Base-by-base conservation (phyloP, 169 alveolate genomes). In the Babesia sp. region DNA sequence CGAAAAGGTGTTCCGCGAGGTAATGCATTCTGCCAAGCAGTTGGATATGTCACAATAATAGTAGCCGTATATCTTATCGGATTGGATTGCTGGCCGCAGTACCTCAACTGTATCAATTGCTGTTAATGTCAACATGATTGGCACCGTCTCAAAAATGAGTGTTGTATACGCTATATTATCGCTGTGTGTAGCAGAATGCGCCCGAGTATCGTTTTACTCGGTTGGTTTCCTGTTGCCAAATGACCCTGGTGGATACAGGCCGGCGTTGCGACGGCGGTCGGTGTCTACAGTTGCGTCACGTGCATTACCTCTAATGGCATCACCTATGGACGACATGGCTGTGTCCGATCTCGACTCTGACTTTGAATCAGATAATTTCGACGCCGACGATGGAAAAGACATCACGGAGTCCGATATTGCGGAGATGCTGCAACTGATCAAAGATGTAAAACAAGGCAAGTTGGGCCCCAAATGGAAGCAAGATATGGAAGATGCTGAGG, bases 1-100 rank as follows among this genome's bases (percentile, higher is more conserved):
- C 36, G 83, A 79, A 54, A 54, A 45, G 71, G 87, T 79, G 26
- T 71, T 69, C 78, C 61, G 53, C 34, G 83, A 79, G 12, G 78
- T 79, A 34, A 37, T 79, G 37, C 54, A 66, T 28, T 70, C 87
- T n/a, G 87, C 87, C 33, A 70, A 46, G 28, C 22, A 51, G 67
- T 37, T 69, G 75, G 83, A 79, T 36, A 26, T 29, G 74, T 46
- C 74, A 3, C 5, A 16, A 5, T 64, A 45, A 64, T n/a, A 42
- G 1, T 1, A n/a, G n/a, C n/a, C n/a, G n/a, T n/a, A n/a, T n/a
- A n/a, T n/a, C n/a, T n/a, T n/a, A n/a, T n/a, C n/a, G n/a, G n/a
- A n/a, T n/a, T n/a, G n/a, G n/a, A n/a, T n/a, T n/a, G n/a, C n/a
- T n/a, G n/a, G n/a, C n/a, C n/a, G n/a, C n/a, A n/a, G n/a, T n/a